These are phyloP conservation scores for Withania somnifera DNA, from an alignment of 305 asterid species.

Conservation along the genomic window DNA sequence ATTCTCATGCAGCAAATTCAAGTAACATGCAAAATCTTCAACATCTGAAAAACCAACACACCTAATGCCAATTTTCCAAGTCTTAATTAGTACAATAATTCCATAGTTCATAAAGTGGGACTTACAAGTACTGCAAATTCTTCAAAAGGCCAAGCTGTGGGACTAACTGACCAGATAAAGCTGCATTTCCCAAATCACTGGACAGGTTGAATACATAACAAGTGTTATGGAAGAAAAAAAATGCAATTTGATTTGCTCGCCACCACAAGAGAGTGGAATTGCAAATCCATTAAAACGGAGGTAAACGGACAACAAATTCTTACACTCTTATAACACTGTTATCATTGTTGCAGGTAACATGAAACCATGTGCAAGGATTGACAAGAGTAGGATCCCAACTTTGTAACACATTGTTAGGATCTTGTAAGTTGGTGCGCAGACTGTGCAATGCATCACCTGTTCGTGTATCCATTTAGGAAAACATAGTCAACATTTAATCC, in stretches of 20 bases:
- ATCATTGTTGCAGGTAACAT: constrained; percentile 94
- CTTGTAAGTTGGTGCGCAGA: constrained; percentile 63
- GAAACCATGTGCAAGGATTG: constrained; percentile 99
- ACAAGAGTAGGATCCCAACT: constrained; percentile 99
- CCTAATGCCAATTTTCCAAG: not conserved
- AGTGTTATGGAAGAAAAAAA: constrained; percentile 1
- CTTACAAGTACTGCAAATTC: constrained; percentile 96
- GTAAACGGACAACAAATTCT: constrained; percentile 15
- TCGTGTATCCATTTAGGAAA: constrained; percentile 1
- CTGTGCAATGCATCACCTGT: constrained; percentile 92
- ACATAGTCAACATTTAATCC: not conserved
- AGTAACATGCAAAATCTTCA: not conserved
- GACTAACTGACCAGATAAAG: constrained; percentile 79
- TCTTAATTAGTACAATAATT: not conserved
- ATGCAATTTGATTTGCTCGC: not conserved
- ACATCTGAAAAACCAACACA: not conserved
- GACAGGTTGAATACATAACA: not conserved
- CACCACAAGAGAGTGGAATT: not conserved
- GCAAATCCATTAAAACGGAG: not conserved
- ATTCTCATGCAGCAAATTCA: not conserved
- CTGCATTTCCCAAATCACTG: constrained; percentile 99
- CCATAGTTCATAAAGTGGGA: not conserved
- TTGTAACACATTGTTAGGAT: constrained; percentile 89
- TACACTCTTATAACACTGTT: constrained; percentile 98
- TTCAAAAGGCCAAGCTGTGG: constrained; percentile 83